A percentile compares a stretch with the other conserved stretches of the same genome.
Evolutionary conservation across 2,329 filamentous ascomycete species (phyloP).

Genomic region (Anthostomella pinea): DNA sequence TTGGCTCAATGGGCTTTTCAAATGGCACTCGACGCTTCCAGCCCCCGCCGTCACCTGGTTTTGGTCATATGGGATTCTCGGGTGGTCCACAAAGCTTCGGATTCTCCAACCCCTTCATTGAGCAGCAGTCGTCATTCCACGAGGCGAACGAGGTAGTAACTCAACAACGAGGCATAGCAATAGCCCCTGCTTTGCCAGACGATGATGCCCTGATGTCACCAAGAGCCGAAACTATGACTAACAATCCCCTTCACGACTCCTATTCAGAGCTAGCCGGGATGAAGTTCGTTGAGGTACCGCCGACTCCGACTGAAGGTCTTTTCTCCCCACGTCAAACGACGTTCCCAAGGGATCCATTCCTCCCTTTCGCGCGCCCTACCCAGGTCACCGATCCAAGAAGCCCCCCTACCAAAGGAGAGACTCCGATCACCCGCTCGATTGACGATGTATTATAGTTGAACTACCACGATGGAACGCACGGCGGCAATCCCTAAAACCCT

Average conservation of each 20-base stretch:
- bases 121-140: slow-evolving; percentile 23
- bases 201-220: slow-evolving; percentile 66
- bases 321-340: slow-evolving; percentile 52
- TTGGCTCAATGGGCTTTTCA: slow-evolving; percentile 41
- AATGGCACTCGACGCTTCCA: no score
- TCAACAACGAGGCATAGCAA: slow-evolving; percentile 35
- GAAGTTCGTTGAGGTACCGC: slow-evolving; percentile 51
- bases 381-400: slow-evolving; percentile 66
- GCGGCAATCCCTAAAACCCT: not conserved
- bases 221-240: slow-evolving; percentile 69
- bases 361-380: slow-evolving; percentile 48
- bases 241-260: slow-evolving; percentile 58
- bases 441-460: slow-evolving; percentile 65
- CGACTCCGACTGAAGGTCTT: slow-evolving; percentile 49
- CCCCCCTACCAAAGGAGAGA: slow-evolving; percentile 70
- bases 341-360: slow-evolving; percentile 54
- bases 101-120: slow-evolving; percentile 38
- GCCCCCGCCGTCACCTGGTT: slow-evolving; percentile 38
- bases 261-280: slow-evolving; percentile 44
- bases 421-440: slow-evolving; percentile 74
- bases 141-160: slow-evolving; percentile 14
- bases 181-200: slow-evolving; percentile 36
- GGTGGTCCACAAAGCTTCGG: slow-evolving; percentile 39
- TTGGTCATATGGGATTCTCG: slow-evolving; percentile 39
- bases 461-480: not conserved